Evolutionary conservation across 331 rosid species (phyloP), one percentile per base, ranked within the genome.

Genomic region (Quercus phellos): DNA sequence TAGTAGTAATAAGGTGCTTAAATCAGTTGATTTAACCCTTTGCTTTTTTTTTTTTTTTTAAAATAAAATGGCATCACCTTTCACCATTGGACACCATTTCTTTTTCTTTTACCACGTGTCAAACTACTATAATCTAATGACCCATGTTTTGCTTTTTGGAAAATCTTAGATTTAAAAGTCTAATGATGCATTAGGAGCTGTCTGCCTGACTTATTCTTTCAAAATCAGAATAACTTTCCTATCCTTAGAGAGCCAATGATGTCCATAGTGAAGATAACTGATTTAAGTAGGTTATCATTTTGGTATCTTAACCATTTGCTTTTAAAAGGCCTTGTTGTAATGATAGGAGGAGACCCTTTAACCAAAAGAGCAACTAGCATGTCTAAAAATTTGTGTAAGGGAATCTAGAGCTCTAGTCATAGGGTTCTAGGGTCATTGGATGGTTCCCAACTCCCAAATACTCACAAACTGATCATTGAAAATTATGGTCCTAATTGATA

Each of bases 251-350:
- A 80, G 74, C 82, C 84, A 87, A 81, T 81, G 76, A 79, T 72
- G 82, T 35, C 80, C 83, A 80, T 84, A 85, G 79, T 18, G 74
- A 79, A 79, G 83, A 85, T 58, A 78, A 80, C 81, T 71, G n/a
- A 74, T 82, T 81, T 85, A 83, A 83, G 76, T 87, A 89, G 78
- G 83, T 83, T 91, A 93, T 91, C 94, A 75, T 85, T 76, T 86
- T 77, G 80, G 84, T 70, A 82, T 86, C 84, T 72, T 60, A 75
- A 34, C 27, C 54, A 68, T 86, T 86, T 87, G 87, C 94, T 86
- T 86, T 89, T 68, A 67, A 64, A 76, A 64, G 35, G 80, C 55
- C 51, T 30, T 18, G 73, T 70, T 55, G 54, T 69, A 51, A 59
- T 21, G 64, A 22, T 21, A 18, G 11, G 34, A 26, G 73, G 50